Base-by-base conservation (phyloP, 768 basidiomycete species). In the Lepiota venenata region DNA sequence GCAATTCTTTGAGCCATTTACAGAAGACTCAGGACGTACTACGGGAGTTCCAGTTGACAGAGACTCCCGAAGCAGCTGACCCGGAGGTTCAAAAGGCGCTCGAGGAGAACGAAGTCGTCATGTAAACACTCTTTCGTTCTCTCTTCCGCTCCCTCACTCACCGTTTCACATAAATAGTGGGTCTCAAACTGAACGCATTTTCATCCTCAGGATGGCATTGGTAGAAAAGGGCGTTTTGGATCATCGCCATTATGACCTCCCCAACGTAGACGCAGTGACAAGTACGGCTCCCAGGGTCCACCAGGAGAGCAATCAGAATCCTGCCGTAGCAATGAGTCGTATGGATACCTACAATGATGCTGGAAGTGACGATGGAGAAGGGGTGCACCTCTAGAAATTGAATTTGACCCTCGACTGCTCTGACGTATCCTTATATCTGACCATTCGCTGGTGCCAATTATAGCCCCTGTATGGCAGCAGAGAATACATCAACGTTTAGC, bases 181-280 rank as follows among this genome's bases (percentile, higher is more conserved):
- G 6, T 88, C 90, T 7, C 91, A 92, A 68, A 80, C 87, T 62
- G 91, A 93, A 62, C 77, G 90, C 18, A 80, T 91, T 55, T 69
- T 70, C 22, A 88, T 91, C 48, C 74, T 91, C 48, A 81, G 78
- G 65, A 70, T 84, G 61, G 88, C 85, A 6, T 69, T 91, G 51
- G 68, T 71, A 16, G 78, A 84, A 62, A 88, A 87, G 60, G 87
- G 86, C 1, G 67, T 84, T 10, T 52, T 66, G 41, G 58, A 69
- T 48, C 70, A 71, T n/a, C 57, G 63, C n/a, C 84, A 86, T 64
- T 84, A 82, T 63, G 72, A 74, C 44, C 53, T 68, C 4, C 49
- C 57, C 22, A 54, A 43, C 27, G 1, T 25, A 27, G 38, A 38
- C 22, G n/a, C 25, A 14, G 22, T 5, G 10, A 20, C 22, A 11